phyloP scores from a whole-genome alignment of 2,329 filamentous ascomycete genomes.

The Ophiostoma sp. region DNA sequence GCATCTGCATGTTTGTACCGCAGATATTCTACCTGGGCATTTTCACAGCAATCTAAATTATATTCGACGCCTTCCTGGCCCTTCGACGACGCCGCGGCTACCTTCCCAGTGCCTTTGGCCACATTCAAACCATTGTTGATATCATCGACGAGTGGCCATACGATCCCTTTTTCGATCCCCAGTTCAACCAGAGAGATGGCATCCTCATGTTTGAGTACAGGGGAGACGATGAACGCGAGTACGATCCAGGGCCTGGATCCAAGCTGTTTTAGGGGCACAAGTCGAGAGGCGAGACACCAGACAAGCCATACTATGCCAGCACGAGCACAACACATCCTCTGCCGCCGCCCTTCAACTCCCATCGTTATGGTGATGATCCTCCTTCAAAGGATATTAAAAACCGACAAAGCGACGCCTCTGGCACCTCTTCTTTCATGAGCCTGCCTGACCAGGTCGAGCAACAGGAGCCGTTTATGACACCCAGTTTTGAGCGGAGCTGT shows the following conservation, averaged over 20 bases:
- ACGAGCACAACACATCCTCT: background rate
- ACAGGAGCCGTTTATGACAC: background rate
- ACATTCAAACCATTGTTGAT: conserved; percentile 39
- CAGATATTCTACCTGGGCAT: conserved; percentile 35
- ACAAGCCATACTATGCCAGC: background rate
- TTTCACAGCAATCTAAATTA: background rate
- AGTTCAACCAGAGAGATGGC: background rate
- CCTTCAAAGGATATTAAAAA: background rate
- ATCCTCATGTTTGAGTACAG: background rate
- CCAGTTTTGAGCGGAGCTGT: background rate
- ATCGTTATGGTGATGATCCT: background rate
- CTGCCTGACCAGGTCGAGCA: background rate
- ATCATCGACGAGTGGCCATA: conserved; percentile 37
- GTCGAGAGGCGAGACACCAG: background rate
- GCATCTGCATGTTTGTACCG: conserved; percentile 37
- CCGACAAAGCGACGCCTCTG: background rate
- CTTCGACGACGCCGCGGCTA: conserved; percentile 31
- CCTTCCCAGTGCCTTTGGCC: conserved; percentile 36
- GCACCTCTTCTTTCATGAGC: background rate
- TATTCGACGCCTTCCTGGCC: conserved; percentile 32
- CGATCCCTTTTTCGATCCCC: background rate
- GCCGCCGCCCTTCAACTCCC: background rate
- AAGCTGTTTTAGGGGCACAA: background rate
- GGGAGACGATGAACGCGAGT: no score
- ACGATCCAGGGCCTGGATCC: background rate